These are phyloP conservation scores for Chondrus crispus DNA, from an alignment of 23 red algal genomes.

Conservation along the genomic window DNA sequence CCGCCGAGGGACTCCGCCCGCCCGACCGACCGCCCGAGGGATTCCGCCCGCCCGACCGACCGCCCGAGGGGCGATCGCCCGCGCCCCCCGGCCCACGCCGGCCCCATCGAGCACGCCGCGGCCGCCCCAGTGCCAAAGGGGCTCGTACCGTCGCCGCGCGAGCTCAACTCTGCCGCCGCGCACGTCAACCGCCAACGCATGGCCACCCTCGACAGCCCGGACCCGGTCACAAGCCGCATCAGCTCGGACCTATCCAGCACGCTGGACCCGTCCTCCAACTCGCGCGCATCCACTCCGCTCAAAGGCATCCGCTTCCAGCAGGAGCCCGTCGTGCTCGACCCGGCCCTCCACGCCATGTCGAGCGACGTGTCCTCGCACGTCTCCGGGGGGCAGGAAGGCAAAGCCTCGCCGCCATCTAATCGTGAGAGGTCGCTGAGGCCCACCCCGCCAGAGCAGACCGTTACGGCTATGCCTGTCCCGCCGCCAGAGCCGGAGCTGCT, in stretches of 20 bases:
- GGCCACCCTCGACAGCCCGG: conserved; percentile 25
- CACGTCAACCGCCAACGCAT: neutral
- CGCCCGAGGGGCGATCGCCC: conserved; percentile 16
- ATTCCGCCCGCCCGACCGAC: neutral
- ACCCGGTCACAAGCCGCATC: conserved; percentile 46
- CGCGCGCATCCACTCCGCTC: neutral
- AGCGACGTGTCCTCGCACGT: conserved; percentile 56
- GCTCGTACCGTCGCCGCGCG: neutral
- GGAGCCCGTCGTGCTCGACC: neutral
- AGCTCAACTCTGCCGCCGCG: neutral
- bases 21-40: conserved; percentile 15
- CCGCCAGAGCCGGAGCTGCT: no score
- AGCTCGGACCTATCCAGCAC: conserved; percentile 57
- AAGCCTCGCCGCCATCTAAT: no score
- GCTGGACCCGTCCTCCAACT: neutral
- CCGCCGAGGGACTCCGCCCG: neutral
- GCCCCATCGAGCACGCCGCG: neutral
- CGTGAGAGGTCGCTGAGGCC: no score
- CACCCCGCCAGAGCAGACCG: no score
- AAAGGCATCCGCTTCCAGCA: neutral
- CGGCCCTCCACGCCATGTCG: conserved; percentile 4
- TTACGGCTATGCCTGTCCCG: no score
- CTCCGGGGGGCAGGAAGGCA: conserved; percentile 16
- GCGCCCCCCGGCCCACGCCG: neutral
- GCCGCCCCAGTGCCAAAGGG: conserved; percentile 9